Percentiles rank a stretch among this genome's conserved stretches.
Evolutionary conservation across 805 yeast genomes (phyloP).

Genomic region (Yarrowia sp.): DNA sequence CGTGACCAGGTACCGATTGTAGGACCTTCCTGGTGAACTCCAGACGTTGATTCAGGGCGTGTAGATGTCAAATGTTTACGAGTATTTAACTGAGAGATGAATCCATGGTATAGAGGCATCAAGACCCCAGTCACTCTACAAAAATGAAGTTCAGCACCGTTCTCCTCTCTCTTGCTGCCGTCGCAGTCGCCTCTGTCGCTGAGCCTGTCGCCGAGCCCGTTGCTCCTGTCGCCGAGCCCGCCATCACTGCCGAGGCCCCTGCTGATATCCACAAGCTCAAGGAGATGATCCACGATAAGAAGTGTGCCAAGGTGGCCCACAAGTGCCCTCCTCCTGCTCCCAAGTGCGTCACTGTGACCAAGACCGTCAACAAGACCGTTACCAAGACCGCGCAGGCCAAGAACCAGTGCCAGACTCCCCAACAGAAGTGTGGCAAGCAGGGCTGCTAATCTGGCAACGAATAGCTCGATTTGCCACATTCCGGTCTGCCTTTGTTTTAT

Average conservation of each 20-base stretch:
- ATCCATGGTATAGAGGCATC: neutral
- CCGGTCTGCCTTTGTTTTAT: neutral
- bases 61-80: too few species aligned
- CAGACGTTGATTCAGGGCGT: neutral
- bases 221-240: conserved; percentile 1
- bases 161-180: conserved; percentile 13
- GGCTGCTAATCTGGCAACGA: neutral
- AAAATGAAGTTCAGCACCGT: conserved; percentile 19
- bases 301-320: conserved; percentile 17
- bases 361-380: conserved; percentile 27
- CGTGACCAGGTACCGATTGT: conserved; percentile 13
- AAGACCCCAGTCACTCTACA: neutral
- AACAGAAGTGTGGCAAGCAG: conserved; percentile 16
- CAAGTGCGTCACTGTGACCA: conserved; percentile 16
- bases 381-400: conserved; percentile 27
- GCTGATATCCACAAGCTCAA: conserved; percentile 22
- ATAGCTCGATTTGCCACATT: neutral
- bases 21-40: neutral
- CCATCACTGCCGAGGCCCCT: conserved; percentile 4
- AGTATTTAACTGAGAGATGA: neutral
- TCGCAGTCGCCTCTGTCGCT: conserved; percentile 24
- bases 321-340: conserved; percentile 30
- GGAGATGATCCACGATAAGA: conserved; percentile 26
- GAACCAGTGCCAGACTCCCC: conserved; percentile 19
- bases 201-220: conserved; percentile 16